Evolutionary conservation across 495 filamentous ascomycete genomes (phyloP), one percentile per base, ranked within the genome.

Genomic region (Penicillium parvum): DNA sequence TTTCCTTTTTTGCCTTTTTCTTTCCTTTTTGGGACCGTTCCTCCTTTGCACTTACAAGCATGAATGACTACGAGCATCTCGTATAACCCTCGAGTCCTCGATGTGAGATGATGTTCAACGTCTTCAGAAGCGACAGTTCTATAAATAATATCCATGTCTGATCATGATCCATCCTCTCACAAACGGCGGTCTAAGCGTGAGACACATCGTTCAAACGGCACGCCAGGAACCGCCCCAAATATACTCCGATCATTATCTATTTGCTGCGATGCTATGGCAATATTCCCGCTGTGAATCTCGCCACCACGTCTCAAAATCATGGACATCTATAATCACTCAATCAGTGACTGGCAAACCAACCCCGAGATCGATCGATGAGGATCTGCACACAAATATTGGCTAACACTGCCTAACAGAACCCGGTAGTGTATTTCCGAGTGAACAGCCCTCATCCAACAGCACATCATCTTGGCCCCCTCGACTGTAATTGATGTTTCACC

Each of bases 281-380:
- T 16, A 30, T 30, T 2, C 16, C 12, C 28, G 27, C n/a, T n/a
- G n/a, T 12, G 12, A 30, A 6, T 15, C 11, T 44, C 17, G 40
- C 40, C 40, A 43, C 40, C 7, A 5, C 22, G 40, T 38, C 47
- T 44, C 40, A 44, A 44, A 44, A 44, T 26, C 25, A 6, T 32
- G 39, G 33, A 33, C 28, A 20, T 36, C 17, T n/a, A 26, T 43
- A 19, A 49, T 21, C 12, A 3, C 32, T 30, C 23, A 35, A 28
- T 27, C 15, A 34, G 16, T 16, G 4, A 35, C 32, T 47, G 37
- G 44, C 37, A 47, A 47, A 40, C n/a, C 15, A 42, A 37, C 40
- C 32, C 50, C 50, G 29, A 47, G 33, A 46, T 51, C 43, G 40
- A 45, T 32, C 45, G 22, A 32, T 15, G 41, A 32, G 15, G 45